Base-by-base conservation (phyloP, 2,329 filamentous ascomycete species). In the Penicillium sp. region DNA sequence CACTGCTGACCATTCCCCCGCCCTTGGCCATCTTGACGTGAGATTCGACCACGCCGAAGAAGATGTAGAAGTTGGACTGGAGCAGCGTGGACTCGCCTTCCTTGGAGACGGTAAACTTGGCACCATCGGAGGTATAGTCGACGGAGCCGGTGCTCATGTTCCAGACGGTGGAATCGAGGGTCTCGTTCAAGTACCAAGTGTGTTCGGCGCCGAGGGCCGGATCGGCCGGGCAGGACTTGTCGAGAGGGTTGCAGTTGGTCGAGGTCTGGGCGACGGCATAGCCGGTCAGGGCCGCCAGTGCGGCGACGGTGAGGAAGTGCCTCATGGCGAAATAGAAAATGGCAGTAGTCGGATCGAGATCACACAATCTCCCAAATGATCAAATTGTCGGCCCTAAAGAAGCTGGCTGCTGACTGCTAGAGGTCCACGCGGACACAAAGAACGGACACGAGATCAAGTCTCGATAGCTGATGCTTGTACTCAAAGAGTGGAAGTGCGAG, bases 11-110 rank as follows among this genome's bases (percentile, higher is more conserved):
- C 48, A 95, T 83, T 36, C 89, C 89, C 6, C 70, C 71, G 13
- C 89, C 89, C 1, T 73, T 69, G 1, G 89, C 82, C 3, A 86
- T 85, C 70, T 87, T 87, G 72, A 94, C 78, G 52, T 79, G 75
- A 42, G 91, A 76, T 65, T 93, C 87, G 40, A 87, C 81, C 45
- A 82, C 80, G 38, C 88, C 88, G 52, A 85, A 91, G 73, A 94
- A 89, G 66, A 94, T 85, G 70, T 88, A 93, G 63, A 89, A 91
- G 54, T 81, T 80, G 32, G 85, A 82, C 50, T 82, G 78, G 47
- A 94, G 78, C 1, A 87, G 94, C 1, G 88, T 86, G 0, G 87
- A 85, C 56, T 94, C 80, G 48, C 83, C 80, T 49, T 80, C 76
- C 60, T 83, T 75, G 40, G 65, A n/a, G 25, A 95, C 82, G 36